Percentiles rank a stretch among this genome's conserved stretches.
Conservation (phyloP, 352 stramenopile species). For the Phytophthora quininea region DNA sequence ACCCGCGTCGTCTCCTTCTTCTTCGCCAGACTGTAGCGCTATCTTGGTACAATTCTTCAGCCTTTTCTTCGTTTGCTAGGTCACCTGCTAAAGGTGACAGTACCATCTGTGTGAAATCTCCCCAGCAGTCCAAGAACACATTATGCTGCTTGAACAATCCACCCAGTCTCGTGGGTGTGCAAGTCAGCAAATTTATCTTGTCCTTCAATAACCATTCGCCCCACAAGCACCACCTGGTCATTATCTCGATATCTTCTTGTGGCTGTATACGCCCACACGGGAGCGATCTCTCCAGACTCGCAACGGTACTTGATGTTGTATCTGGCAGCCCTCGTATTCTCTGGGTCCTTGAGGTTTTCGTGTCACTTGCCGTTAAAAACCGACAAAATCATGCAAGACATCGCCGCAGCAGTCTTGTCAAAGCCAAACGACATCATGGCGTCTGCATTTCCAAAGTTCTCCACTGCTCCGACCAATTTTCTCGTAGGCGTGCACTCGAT, state of each 20-base stretch:
- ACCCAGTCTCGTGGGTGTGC: not conserved
- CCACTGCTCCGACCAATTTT: not conserved
- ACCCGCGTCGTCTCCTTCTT: too few species aligned
- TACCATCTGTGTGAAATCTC: too few species aligned
- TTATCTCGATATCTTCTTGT: not conserved
- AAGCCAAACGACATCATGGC: not conserved
- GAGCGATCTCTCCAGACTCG: too few species aligned
- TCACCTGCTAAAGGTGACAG: too few species aligned
- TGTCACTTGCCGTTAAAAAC: not conserved
- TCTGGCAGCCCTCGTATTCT: not conserved
- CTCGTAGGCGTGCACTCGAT: not conserved
- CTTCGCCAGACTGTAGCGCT: too few species aligned
- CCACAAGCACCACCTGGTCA: not conserved
- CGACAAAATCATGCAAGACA: not conserved
- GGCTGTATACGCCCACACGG: not conserved
- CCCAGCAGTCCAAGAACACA: too few species aligned
- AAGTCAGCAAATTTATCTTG: not conserved
- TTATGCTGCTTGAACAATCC: not conserved
- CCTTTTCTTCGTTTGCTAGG: too few species aligned
- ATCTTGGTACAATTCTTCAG: too few species aligned
- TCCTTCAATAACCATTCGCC: not conserved
- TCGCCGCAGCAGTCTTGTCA: not conserved
- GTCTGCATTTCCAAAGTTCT: not conserved
- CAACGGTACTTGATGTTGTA: not conserved
- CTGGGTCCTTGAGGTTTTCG: not conserved